Conservation (phyloP, 2,329 filamentous ascomycete genomes). For the Colletotrichum eremochloae region DNA sequence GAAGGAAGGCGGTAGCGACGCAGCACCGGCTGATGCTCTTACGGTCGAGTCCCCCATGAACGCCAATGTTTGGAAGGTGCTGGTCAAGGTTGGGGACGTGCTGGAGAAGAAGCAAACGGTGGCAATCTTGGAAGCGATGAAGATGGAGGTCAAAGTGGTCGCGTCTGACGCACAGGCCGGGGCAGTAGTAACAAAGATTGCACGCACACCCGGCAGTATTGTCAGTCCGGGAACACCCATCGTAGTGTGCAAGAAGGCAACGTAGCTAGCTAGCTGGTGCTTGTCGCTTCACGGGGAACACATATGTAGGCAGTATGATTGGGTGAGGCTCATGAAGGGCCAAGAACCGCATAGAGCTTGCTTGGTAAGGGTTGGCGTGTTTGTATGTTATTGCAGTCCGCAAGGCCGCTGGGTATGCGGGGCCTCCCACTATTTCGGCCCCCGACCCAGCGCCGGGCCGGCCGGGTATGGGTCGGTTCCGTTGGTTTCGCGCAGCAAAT, state of each 20-base stretch:
- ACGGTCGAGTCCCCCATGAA: slow-evolving; percentile 58
- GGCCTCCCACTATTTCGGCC: background rate
- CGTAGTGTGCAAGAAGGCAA: background rate
- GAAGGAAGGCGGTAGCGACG: slow-evolving; percentile 37
- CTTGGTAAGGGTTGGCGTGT: background rate
- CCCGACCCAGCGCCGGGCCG: background rate
- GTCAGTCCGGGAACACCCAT: slow-evolving; percentile 11
- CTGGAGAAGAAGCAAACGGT: slow-evolving; percentile 58
- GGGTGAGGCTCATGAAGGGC: background rate
- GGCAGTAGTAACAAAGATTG: slow-evolving; percentile 2
- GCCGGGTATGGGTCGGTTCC: background rate
- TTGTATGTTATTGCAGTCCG: background rate
- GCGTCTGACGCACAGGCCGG: slow-evolving; percentile 1
- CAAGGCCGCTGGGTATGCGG: background rate
- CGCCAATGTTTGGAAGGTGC: slow-evolving; percentile 68
- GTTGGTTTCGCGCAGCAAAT: background rate
- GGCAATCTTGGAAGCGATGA: slow-evolving; percentile 68
- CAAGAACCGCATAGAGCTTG: background rate
- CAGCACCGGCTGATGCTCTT: slow-evolving; percentile 42
- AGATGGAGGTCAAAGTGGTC: slow-evolving; percentile 65
- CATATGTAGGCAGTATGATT: background rate
- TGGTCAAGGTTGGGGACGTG: slow-evolving; percentile 56
- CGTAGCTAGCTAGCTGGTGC: background rate
- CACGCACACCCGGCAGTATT: slow-evolving; percentile 3
- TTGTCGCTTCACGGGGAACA: background rate